Evolutionary conservation across 306 rosid species (phyloP).

Genomic region (Vigna reflexopilosa): DNA sequence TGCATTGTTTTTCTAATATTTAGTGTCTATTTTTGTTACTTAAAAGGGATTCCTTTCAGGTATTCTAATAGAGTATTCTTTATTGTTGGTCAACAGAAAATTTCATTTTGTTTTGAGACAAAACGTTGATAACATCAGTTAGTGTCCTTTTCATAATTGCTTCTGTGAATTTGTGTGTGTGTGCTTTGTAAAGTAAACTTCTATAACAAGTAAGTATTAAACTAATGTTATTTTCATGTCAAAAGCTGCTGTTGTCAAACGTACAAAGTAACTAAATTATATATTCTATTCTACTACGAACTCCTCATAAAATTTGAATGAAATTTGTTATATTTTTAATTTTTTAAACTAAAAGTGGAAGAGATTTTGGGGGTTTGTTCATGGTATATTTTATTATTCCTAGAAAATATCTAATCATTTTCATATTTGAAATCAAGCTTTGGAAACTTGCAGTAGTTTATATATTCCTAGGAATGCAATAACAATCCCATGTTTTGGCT

Average conservation of each 20-base stretch:
- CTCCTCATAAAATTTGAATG: too few species aligned
- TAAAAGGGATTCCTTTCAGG: not conserved
- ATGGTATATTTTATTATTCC: too few species aligned
- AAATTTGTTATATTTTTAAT: too few species aligned
- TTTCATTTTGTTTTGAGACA: not conserved
- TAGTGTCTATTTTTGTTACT: not conserved
- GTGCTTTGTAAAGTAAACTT: not conserved
- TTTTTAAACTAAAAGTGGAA: too few species aligned
- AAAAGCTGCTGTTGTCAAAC: not conserved
- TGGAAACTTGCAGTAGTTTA: too few species aligned
- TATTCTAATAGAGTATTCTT: not conserved
- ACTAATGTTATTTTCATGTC: not conserved
- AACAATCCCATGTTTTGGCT: too few species aligned
- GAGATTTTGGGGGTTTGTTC: too few species aligned
- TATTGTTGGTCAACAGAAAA: not conserved
- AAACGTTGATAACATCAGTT: not conserved
- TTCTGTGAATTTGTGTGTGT: not conserved
- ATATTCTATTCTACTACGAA: not conserved
- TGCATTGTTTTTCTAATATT: not conserved
- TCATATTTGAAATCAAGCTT: too few species aligned
- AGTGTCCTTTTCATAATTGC: not conserved
- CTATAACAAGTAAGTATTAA: not conserved
- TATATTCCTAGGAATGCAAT: too few species aligned
- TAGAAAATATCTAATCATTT: too few species aligned
- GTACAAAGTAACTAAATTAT: not conserved